Conservation (phyloP, 2,329 filamentous ascomycete genomes). For the Colletotrichum cuscutae region DNA sequence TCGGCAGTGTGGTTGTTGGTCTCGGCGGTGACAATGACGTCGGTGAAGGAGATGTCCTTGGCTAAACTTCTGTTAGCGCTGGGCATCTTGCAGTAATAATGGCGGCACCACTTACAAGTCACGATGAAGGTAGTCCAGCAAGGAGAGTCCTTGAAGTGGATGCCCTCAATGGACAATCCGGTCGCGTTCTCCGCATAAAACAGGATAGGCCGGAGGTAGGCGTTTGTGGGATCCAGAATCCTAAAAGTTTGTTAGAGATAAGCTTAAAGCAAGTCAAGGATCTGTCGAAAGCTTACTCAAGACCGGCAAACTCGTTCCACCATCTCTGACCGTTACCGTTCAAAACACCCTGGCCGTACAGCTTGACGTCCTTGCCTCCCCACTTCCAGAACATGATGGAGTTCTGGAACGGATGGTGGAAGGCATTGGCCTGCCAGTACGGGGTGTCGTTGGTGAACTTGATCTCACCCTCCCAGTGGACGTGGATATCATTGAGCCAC, state of each 20-base stretch:
- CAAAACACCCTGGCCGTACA: constrained; percentile 65
- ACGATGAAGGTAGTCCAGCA: constrained; percentile 72
- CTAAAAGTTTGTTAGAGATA: constrained; percentile 5
- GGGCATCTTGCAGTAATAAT: too few relatives aligned
- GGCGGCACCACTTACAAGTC: constrained; percentile 49
- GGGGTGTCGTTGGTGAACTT: constrained; percentile 71
- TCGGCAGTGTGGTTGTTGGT: constrained; percentile 67
- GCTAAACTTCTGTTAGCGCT: constrained; percentile 35
- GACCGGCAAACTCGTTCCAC: constrained; percentile 69
- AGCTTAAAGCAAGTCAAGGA: neutral
- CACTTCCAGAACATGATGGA: constrained; percentile 74
- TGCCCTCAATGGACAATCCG: constrained; percentile 65
- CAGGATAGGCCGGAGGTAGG: constrained; percentile 66
- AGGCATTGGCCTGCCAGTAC: constrained; percentile 74
- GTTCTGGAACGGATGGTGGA: constrained; percentile 73
- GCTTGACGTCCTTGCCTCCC: constrained; percentile 73
- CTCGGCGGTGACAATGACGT: constrained; percentile 63
- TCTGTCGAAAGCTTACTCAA: constrained; percentile 20
- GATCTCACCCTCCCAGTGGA: constrained; percentile 52
- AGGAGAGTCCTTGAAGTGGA: constrained; percentile 68
- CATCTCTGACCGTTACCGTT: constrained; percentile 70
- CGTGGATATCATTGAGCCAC: constrained; percentile 69
- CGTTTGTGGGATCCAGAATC: constrained; percentile 61
- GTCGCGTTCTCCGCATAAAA: constrained; percentile 71
- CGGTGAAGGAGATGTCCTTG: constrained; percentile 62